Percentiles rank a stretch among this genome's conserved stretches.
phyloP scores from a whole-genome alignment of 2,329 filamentous ascomycete genomes.

The Mycosphaerelloides madeirae region DNA sequence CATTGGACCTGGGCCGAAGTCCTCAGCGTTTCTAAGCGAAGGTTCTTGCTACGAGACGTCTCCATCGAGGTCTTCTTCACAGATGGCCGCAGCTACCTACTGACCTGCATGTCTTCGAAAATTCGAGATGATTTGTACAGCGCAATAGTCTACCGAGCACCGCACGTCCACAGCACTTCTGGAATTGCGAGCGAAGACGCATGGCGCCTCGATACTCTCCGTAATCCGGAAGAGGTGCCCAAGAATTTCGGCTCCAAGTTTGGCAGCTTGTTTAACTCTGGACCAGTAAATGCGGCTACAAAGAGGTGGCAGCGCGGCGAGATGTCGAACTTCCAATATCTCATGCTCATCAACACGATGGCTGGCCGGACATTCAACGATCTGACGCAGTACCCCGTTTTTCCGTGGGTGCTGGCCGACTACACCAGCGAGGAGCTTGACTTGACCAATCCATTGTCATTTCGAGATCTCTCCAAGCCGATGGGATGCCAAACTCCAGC shows the following conservation, averaged over 20 bases:
- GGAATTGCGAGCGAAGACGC: constrained; percentile 71
- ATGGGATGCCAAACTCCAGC: constrained; percentile 85
- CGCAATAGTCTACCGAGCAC: constrained; percentile 72
- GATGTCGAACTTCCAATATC: constrained; percentile 96
- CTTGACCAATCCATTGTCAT: constrained; percentile 74
- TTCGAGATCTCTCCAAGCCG: constrained; percentile 87
- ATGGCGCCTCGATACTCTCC: constrained; percentile 85
- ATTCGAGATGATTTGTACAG: constrained; percentile 75
- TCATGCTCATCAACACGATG: constrained; percentile 98
- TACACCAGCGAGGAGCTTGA: constrained; percentile 93
- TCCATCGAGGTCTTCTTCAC: constrained; percentile 97
- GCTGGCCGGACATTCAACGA: constrained; percentile 97
- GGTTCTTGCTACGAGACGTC: constrained; percentile 92
- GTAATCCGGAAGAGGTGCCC: constrained; percentile 59
- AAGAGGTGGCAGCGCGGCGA: constrained; percentile 89
- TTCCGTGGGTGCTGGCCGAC: constrained; percentile 94
- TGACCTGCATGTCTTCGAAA: constrained; percentile 72
- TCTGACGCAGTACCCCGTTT: constrained; percentile 94
- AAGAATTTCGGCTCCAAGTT: constrained; percentile 79
- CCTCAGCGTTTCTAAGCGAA: constrained; percentile 90
- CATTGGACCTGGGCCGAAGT: constrained; percentile 94
- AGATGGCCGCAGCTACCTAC: constrained; percentile 87
- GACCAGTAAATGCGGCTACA: constrained; percentile 76
- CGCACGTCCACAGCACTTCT: constrained; percentile 62
- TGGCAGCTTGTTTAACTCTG: constrained; percentile 83